Percentiles rank a stretch among this genome's conserved stretches.
Conservation (phyloP, 352 stramenopile species). For the Pythium phragmitis region DNA sequence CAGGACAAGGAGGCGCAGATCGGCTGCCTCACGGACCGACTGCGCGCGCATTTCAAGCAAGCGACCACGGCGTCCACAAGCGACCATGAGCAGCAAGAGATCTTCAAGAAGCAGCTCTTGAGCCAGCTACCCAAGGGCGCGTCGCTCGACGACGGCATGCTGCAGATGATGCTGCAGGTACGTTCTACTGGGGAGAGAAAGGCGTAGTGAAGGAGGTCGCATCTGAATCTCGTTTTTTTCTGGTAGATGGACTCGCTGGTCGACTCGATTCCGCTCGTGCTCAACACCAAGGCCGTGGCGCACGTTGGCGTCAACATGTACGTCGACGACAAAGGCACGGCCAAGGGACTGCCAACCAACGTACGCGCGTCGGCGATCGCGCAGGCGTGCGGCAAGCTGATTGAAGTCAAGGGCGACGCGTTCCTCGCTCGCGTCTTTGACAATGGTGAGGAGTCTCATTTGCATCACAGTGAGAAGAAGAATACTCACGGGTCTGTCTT, state of each 20-base stretch:
- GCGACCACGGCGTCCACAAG: conserved; percentile 31
- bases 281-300: conserved; percentile 68
- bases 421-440: conserved; percentile 89
- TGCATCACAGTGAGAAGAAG: background rate
- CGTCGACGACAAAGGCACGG: conserved; percentile 88
- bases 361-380: conserved; percentile 76
- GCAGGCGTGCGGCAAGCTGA: conserved; percentile 76
- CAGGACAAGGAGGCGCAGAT: conserved; percentile 79
- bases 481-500: background rate
- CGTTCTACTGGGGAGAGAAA: background rate
- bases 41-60: conserved; percentile 78
- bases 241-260: conserved; percentile 83
- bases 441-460: conserved; percentile 51
- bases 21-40: conserved; percentile 77
- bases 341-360: conserved; percentile 80
- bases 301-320: conserved; percentile 89
- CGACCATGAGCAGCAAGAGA: conserved; percentile 58
- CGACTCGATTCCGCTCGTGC: conserved; percentile 84
- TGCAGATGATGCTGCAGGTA: conserved; percentile 82
- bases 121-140: conserved; percentile 66
- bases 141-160: conserved; percentile 67
- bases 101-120: conserved; percentile 81
- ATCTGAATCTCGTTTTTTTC: background rate
- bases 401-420: conserved; percentile 84
- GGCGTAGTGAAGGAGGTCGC: background rate